A percentile compares a stretch with the other conserved stretches of the same genome.
These are phyloP conservation scores for Giardia duodenalis DNA, from an alignment of 208 protist species.

Conservation along the genomic window DNA sequence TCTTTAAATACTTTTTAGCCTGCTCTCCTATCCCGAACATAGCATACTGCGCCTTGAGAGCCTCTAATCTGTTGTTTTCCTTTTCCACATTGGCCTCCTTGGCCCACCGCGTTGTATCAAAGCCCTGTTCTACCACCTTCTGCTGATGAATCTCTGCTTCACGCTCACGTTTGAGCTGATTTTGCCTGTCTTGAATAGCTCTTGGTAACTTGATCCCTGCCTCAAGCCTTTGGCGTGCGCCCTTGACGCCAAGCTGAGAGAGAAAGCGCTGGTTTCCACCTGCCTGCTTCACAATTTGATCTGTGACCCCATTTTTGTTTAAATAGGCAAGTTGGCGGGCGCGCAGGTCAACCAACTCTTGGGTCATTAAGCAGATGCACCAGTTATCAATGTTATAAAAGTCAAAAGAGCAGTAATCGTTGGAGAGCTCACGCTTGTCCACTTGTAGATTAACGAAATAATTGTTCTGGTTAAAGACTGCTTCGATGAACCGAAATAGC, in stretches of 20 bases:
- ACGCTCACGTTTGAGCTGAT: not conserved
- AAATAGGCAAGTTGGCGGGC: not conserved
- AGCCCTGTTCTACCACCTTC: not conserved
- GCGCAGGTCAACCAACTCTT: not conserved
- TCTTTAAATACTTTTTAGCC: not conserved
- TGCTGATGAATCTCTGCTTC: not conserved
- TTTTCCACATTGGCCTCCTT: not conserved
- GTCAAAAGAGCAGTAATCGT: not conserved
- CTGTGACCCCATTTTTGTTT: not conserved
- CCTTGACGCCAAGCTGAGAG: not conserved
- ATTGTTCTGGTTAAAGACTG: constrained; percentile 64
- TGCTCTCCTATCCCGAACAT: not conserved
- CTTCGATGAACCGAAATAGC: constrained; percentile 61
- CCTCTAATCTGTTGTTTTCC: not conserved
- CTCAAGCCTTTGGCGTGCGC: constrained; percentile 1
- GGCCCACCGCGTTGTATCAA: not conserved
- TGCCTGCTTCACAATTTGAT: not conserved
- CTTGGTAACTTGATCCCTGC: not conserved
- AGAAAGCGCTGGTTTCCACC: constrained; percentile 16
- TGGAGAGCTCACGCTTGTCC: constrained; percentile 10
- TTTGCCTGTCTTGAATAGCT: not conserved
- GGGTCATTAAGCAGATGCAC: constrained; percentile 9
- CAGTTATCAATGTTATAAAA: not conserved
- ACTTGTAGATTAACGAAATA: constrained; percentile 64
- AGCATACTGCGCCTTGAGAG: not conserved